These are phyloP conservation scores for Coemansia asiatica DNA, from an alignment of 192 early-diverging fungal species.

Conservation along the genomic window DNA sequence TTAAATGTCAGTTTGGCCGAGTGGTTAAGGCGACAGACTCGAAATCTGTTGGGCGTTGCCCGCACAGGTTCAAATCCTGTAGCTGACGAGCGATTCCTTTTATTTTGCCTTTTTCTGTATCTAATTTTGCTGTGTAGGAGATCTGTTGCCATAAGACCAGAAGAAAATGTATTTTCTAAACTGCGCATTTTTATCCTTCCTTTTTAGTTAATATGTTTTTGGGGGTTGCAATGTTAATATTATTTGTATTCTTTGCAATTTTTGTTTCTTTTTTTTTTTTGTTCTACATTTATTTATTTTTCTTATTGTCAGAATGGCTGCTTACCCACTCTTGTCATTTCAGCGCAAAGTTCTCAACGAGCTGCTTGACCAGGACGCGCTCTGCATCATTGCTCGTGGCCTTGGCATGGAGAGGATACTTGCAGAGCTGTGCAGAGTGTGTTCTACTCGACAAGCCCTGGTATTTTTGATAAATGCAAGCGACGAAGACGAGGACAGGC, in stretches of 20 bases:
- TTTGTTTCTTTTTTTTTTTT: not conserved
- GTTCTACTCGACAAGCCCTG: slow-evolving; percentile 66
- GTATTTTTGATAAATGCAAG: slow-evolving; percentile 79
- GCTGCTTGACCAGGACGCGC: slow-evolving; percentile 72
- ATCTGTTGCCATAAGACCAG: too few relatives aligned
- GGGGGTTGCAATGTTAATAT: too few relatives aligned
- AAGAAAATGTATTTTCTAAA: too few relatives aligned
- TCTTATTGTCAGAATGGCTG: slow-evolving; percentile 1
- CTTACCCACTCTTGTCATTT: slow-evolving; percentile 55
- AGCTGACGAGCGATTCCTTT: too few relatives aligned
- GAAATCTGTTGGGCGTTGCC: too few relatives aligned
- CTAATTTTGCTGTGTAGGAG: too few relatives aligned
- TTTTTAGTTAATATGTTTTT: too few relatives aligned
- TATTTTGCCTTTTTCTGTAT: too few relatives aligned
- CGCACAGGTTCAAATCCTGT: too few relatives aligned
- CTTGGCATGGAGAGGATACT: slow-evolving; percentile 74
- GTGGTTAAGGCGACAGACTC: not conserved
- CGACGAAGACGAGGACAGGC: slow-evolving; percentile 56
- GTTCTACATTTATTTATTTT: not conserved
- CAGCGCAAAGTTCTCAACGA: slow-evolving; percentile 68
- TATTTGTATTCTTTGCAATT: too few relatives aligned
- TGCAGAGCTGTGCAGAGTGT: slow-evolving; percentile 67
- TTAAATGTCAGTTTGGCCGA: not conserved
- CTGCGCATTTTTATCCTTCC: too few relatives aligned
- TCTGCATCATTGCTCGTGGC: slow-evolving; percentile 77